Evolutionary conservation across 495 filamentous ascomycete species (phyloP), one percentile per base, ranked within the genome.

Genomic region (Aspergillus heteromorphus): DNA sequence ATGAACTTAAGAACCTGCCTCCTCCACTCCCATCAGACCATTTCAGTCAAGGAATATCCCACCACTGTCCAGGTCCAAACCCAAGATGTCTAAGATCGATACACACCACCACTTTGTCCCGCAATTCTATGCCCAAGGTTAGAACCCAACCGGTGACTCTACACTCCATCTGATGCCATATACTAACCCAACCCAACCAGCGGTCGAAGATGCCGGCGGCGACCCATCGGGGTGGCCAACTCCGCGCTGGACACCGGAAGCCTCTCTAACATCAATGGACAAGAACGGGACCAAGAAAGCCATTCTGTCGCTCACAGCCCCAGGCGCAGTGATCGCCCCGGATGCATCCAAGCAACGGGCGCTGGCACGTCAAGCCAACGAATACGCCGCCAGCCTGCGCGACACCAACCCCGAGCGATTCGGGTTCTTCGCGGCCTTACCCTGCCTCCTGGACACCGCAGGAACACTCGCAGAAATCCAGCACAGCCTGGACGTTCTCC

Each of bases 361-460:
- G 40, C 68, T 78, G 2, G 73, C 75, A 0, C 72, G 79, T 18
- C 42, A 68, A 47, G 34, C 65, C 1, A 81, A 83, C 59, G 67
- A 76, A 50, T 73, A 73, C 48, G 61, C 66, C 0, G 73, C 74
- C 1, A 30, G 50, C 8, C 52, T 80, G 10, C 65, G 76, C 0
- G 65, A 79, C 59, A 54, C 64, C 4, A 56, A 76, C n/a, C 75
- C 76, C 14, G 17, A 60, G 2, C 13, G 45, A 1, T 79, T 71
- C 51, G 72, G 68, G 11, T 79, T 81, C 64, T 81, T 82, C 48
- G 75, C 71, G 4, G 57, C 70, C 3, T 49, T 81, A 0, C 79
- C 79, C 4, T 60, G 65, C 27, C 61, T 82, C 20, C 57, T 67
- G 2, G 58, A 78, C 53, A 70, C 65, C 0, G 36, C 66, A 13